Percentiles rank a stretch among this genome's conserved stretches.
Conservation (phyloP, 2,329 filamentous ascomycete genomes). For the Diaporthe amygdali region DNA sequence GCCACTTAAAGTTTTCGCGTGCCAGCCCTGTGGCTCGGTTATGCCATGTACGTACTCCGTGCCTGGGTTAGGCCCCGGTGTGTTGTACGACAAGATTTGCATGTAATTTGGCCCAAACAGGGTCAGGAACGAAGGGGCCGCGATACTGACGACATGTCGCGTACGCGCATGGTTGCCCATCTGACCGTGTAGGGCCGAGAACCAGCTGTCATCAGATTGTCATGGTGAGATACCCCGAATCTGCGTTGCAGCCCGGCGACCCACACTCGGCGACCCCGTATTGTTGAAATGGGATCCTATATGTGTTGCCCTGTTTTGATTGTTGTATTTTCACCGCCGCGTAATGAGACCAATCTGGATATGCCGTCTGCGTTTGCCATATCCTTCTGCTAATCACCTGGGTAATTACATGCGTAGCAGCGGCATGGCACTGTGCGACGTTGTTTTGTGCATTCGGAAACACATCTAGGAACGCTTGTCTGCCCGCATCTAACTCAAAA, state of each 20-base stretch:
- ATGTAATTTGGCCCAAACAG: neutral
- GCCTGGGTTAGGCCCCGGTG: neutral
- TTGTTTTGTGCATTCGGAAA: neutral
- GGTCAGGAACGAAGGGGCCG: neutral
- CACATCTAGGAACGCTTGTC: neutral
- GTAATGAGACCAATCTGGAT: neutral
- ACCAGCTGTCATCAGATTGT: slow-evolving; percentile 3
- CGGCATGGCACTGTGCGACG: neutral
- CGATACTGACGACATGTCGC: slow-evolving; percentile 5
- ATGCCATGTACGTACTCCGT: neutral
- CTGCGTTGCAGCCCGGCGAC: neutral
- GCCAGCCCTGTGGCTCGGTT: slow-evolving; percentile 13
- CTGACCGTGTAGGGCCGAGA: neutral
- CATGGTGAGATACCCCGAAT: slow-evolving; percentile 9
- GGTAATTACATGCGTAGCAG: neutral
- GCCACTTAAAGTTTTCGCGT: neutral
- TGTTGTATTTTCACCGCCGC: neutral
- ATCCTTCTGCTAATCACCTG: neutral
- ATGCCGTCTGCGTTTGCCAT: neutral
- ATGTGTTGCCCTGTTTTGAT: neutral
- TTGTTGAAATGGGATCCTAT: neutral
- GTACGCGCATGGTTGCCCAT: neutral
- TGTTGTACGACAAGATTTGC: neutral
- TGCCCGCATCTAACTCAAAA: neutral
- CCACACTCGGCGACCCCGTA: slow-evolving; percentile 5